Evolutionary conservation across 2,329 filamentous ascomycete species (phyloP), one percentile per base, ranked within the genome.

Genomic region (Pezicula radicicola): DNA sequence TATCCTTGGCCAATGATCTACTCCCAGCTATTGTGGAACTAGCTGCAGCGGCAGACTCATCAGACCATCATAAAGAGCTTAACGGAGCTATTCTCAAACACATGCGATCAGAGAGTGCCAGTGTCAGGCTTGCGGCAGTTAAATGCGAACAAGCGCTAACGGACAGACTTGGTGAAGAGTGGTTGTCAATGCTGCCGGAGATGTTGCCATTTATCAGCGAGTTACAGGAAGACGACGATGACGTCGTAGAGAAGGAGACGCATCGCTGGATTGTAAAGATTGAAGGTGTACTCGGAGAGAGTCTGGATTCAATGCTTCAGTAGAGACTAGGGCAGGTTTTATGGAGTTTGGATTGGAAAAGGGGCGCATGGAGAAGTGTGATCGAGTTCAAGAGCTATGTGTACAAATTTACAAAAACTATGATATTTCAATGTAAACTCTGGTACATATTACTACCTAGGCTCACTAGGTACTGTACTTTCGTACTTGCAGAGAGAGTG

Each of bases 161-260:
- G 12, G 84, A 88, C 60, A 78, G 83, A 45, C 72, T 97, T 25
- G 92, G 92, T 53, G 92, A 97, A 68, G 94, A 99, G 66, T 99
- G 94, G 94, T 73, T 99, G 54, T 82, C 85, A 1, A 81, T 95
- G 75, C 70, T 97, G 66, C 91, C 93, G 0, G 94, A 99, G 79
- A 97, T 97, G 88, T 73, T 99, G 68, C 93, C 95, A 18, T 90
- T 93, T 58, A 96, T 99, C 62, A 95, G 90, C 64, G 94, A 99
- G 74, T 70, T 96, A 64, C 88, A 96, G 73, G 94, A 99, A 67
- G 94, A 99, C 68, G 94, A 97, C 60, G 92, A 97, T 66, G 94
- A 97, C 73, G 79, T 80, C 27, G 93, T 99, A 21, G 94, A 99
- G 75, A 78, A 84, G 65, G 92, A 96, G 75, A 93, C 91, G 36